Percentiles rank a stretch among this genome's conserved stretches.
Conservation (phyloP, 1,284 basidiomycete species). For the Inonotus hispidus region DNA sequence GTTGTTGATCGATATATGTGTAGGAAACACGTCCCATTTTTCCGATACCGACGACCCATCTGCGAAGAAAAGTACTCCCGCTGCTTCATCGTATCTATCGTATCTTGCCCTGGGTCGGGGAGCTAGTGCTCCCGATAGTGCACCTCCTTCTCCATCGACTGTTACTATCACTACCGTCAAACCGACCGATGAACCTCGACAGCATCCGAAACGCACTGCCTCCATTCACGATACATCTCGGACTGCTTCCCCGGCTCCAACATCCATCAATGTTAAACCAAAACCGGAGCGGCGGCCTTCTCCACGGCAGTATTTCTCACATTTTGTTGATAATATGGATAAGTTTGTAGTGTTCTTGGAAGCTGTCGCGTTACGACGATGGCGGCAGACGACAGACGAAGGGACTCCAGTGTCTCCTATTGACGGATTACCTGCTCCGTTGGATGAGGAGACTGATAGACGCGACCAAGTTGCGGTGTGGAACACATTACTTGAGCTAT, state of each 20-base stretch:
- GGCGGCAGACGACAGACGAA: conserved; percentile 70
- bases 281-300: conserved; percentile 55
- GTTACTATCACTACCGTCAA: conserved; percentile 45
- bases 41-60: conserved; percentile 34
- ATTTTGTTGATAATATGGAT: conserved; percentile 86
- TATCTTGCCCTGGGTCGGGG: conserved; percentile 71
- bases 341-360: conserved; percentile 89
- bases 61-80: conserved; percentile 24
- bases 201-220: conserved; percentile 25
- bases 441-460: conserved; percentile 51
- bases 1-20: conserved; percentile 89
- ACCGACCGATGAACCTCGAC: conserved; percentile 32
- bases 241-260: conserved; percentile 23
- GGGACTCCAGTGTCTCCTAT: neutral
- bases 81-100: conserved; percentile 65
- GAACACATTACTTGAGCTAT: conserved; percentile 95
- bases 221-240: conserved; percentile 25
- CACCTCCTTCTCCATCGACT: conserved; percentile 45
- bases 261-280: conserved; percentile 20
- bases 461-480: conserved; percentile 84
- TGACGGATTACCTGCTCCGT: conserved; percentile 24
- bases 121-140: conserved; percentile 32
- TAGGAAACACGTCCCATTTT: conserved; percentile 52
- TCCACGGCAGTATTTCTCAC: conserved; percentile 86
- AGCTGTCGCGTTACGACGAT: conserved; percentile 74